Evolutionary conservation across 2,329 filamentous ascomycete species (phyloP).

Genomic region (Neonectria ditissima): DNA sequence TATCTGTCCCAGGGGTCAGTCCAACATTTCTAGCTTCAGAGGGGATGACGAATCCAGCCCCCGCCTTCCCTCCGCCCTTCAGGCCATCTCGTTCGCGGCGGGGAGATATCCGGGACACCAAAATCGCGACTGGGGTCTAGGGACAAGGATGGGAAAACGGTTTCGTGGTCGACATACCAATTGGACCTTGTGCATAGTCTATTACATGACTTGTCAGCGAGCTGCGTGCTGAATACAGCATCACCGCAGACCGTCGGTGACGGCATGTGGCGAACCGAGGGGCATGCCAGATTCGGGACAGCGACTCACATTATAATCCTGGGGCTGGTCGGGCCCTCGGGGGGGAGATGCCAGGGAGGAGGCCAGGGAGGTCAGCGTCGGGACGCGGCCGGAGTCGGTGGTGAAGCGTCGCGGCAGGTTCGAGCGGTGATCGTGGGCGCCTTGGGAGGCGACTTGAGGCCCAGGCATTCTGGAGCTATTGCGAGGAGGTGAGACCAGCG

Average conservation of each 20-base stretch:
- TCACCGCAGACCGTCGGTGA: not conserved
- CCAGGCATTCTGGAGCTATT: conserved; percentile 73
- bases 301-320: conserved; percentile 61
- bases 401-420: conserved; percentile 93
- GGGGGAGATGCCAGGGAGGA: conserved; percentile 61
- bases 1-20: conserved; percentile 70
- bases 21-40: conserved; percentile 5
- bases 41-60: not conserved
- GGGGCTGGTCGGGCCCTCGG: conserved; percentile 59
- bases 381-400: conserved; percentile 86
- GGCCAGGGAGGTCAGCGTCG: conserved; percentile 71
- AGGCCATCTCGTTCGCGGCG: conserved; percentile 4
- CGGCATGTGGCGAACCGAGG: conserved; percentile 1
- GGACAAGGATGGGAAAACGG: conserved; percentile 6
- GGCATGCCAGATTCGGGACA: not conserved
- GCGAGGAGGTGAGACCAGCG: conserved; percentile 79
- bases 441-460: conserved; percentile 55
- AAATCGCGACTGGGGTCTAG: conserved; percentile 14
- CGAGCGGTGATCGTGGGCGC: conserved; percentile 75
- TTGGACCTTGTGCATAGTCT: conserved; percentile 80
- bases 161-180: conserved; percentile 68
- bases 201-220: conserved; percentile 39
- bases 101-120: not conserved
- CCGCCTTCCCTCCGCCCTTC: not conserved
- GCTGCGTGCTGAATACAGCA: not conserved